Base-by-base conservation (phyloP, 768 basidiomycete species). In the Mycena galopus region DNA sequence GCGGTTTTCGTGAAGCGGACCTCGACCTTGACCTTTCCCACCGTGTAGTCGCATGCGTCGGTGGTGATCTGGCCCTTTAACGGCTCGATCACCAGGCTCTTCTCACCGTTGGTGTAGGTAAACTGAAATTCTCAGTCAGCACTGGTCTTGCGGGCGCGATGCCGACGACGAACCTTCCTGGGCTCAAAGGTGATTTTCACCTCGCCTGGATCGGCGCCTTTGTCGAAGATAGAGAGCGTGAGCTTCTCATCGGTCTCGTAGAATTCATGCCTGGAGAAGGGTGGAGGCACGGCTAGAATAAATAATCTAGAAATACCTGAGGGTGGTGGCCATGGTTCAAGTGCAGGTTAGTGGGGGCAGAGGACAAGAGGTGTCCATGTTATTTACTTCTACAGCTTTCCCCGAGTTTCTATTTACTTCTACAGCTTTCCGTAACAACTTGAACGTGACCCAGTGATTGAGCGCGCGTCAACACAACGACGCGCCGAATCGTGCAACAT, bases 11-110 rank as follows among this genome's bases (percentile, higher is more conserved):
- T 84, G 30, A 99, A 85, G 25, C 89, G 88, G 64, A 98, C 81
- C 82, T 99, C 97, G 65, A 98, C 88, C 81, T 98, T 98, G 76
- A 96, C 91, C 78, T 92, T 93, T 25, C 95, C 90, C 21, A 97
- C 90, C 14, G 90, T 90, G 79, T 84, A 93, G 29, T 86, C 86
- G 75, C 91, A 90, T 68, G 86, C 83, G 33, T 85, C 84, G 6
- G 92, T 83, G 78, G 93, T 88, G 77, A 98, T 95, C 79, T 92
- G 90, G 50, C 93, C 94, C 77, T 92, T 93, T 17, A 98, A 86
- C 11, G 96, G 97, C 67, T 94, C 90, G 17, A 98, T 84, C 6
- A 85, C 83, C 51, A 97, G 86, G n/a, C 80, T 78, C 75, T 92
- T 93, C 56, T 94, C 93, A 74, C 91, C 93, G 74, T 94, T 83